Evolutionary conservation across 495 filamentous ascomycete genomes (phyloP).

Genomic region (Talaromyces nanjingensis): DNA sequence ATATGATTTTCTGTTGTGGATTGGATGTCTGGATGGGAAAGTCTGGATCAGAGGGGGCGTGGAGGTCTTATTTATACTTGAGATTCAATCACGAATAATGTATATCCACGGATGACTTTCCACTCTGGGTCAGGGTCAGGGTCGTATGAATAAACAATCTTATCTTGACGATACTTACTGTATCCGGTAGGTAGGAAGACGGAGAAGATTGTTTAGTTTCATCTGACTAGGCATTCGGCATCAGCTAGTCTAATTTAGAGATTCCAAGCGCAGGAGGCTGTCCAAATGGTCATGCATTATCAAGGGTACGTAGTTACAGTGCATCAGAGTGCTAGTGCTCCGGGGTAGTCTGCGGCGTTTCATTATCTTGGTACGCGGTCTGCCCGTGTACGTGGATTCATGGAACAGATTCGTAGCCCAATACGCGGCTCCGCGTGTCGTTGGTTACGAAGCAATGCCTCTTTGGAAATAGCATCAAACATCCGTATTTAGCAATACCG

Average conservation of each 20-base stretch:
- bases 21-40: background rate
- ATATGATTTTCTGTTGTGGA: background rate
- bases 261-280: background rate
- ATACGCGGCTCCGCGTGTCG: background rate
- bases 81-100: background rate
- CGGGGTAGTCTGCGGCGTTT: background rate
- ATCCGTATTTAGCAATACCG: background rate
- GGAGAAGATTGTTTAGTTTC: background rate
- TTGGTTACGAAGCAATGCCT: background rate
- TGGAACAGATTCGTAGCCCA: background rate
- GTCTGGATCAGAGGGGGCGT: background rate
- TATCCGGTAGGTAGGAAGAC: background rate
- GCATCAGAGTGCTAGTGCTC: background rate
- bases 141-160: background rate
- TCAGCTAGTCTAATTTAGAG: background rate
- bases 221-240: background rate
- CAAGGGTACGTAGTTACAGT: background rate
- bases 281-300: background rate
- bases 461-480: background rate
- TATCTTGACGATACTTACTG: conserved; percentile 3
- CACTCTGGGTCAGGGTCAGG: background rate
- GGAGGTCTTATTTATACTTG: background rate
- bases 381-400: background rate
- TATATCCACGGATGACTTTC: background rate
- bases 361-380: background rate